Evolutionary conservation across 768 basidiomycete genomes (phyloP).

Genomic region (Phlebiopsis gigantea): DNA sequence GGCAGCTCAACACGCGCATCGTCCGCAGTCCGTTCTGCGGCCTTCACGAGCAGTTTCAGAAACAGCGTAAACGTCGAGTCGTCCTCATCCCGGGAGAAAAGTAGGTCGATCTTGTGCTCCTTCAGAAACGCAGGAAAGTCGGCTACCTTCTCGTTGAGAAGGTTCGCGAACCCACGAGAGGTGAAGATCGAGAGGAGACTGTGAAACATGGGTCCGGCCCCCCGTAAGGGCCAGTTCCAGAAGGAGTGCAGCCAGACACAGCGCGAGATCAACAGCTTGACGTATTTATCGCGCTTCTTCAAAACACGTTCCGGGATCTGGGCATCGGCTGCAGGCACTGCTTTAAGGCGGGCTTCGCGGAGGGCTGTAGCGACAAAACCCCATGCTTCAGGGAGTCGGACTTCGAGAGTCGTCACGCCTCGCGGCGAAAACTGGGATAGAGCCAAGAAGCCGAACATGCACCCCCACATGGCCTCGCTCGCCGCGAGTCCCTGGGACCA

Average conservation of each 20-base stretch:
- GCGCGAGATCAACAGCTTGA: constrained; percentile 61
- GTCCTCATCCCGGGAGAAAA: constrained; percentile 41
- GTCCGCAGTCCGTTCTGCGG: constrained; percentile 34
- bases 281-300: constrained; percentile 62
- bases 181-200: constrained; percentile 70
- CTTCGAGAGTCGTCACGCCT: constrained; percentile 37
- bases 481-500: not conserved
- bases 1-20: not conserved
- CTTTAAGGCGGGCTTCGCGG: constrained; percentile 50
- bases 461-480: constrained; percentile 64
- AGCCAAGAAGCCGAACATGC: constrained; percentile 62
- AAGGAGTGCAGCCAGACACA: constrained; percentile 66
- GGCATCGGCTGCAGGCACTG: constrained; percentile 40
- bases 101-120: constrained; percentile 44
- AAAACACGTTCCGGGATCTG: constrained; percentile 32
- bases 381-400: constrained; percentile 59
- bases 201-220: constrained; percentile 53
- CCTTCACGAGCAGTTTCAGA: constrained; percentile 74
- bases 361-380: constrained; percentile 53
- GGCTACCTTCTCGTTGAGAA: constrained; percentile 45
- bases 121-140: constrained; percentile 74
- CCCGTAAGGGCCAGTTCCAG: constrained; percentile 65
- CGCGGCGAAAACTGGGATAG: constrained; percentile 72
- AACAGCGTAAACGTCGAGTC: constrained; percentile 80
- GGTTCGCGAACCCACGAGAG: constrained; percentile 68